These are phyloP conservation scores for Boletus sp. DNA, from an alignment of 1,284 basidiomycete species.

Conservation along the genomic window DNA sequence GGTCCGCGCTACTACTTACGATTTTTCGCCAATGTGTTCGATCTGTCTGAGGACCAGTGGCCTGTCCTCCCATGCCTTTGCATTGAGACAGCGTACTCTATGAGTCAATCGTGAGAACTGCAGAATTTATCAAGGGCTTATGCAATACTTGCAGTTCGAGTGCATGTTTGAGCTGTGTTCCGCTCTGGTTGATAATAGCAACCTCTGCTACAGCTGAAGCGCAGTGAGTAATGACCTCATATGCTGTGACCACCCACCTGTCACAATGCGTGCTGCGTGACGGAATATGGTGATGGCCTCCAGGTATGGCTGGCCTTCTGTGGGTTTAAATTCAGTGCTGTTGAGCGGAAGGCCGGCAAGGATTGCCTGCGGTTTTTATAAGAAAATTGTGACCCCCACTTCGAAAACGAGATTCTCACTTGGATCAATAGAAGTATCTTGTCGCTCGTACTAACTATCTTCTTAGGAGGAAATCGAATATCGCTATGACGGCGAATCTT, in stretches of 20 bases:
- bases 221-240: conserved; percentile 4
- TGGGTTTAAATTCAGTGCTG: conserved; percentile 60
- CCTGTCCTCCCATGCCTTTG: conserved; percentile 84
- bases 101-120: conserved; percentile 5
- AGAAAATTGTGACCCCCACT: neutral
- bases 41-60: conserved; percentile 77
- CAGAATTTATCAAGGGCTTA: neutral
- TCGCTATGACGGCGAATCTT: conserved; percentile 65
- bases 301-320: conserved; percentile 67
- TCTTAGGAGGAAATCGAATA: conserved; percentile 70
- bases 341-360: conserved; percentile 70
- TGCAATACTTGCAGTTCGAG: conserved; percentile 59
- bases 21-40: conserved; percentile 82
- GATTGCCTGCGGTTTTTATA: conserved; percentile 53
- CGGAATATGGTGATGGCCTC: conserved; percentile 67
- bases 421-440: conserved; percentile 75
- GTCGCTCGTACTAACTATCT: conserved; percentile 62
- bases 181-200: conserved; percentile 58
- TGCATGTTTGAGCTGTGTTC: conserved; percentile 64
- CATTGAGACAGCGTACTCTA: conserved; percentile 69
- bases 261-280: conserved; percentile 64
- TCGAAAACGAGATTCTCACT: conserved; percentile 36
- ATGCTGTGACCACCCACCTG: conserved; percentile 44
- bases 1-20: conserved; percentile 46
- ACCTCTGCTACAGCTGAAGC: conserved; percentile 70